These are phyloP conservation scores for Scutellaria minor DNA, from an alignment of 257 asterid species.

Conservation along the genomic window DNA sequence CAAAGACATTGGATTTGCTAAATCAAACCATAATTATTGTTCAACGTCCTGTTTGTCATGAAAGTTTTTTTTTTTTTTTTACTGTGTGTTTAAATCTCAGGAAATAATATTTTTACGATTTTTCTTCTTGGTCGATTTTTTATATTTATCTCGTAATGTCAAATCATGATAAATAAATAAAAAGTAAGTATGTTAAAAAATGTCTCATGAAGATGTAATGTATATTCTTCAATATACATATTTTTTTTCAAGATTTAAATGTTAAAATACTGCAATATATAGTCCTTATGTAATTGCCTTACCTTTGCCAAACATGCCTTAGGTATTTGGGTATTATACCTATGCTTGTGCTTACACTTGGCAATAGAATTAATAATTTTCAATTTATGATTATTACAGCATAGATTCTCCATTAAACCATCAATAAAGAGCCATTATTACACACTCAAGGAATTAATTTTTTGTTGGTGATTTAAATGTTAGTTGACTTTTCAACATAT, in stretches of 20 bases:
- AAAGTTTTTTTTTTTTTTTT: not conserved
- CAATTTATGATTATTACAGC: not conserved
- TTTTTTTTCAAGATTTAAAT: too few relatives aligned
- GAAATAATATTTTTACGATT: too few relatives aligned
- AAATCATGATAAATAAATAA: too few relatives aligned
- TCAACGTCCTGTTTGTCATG: constrained; percentile 35
- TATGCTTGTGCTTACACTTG: constrained; percentile 14
- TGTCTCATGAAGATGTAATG: too few relatives aligned
- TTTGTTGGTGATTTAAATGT: constrained; percentile 23
- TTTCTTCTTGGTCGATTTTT: too few relatives aligned
- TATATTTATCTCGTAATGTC: too few relatives aligned
- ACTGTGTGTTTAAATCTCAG: not conserved
- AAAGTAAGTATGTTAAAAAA: too few relatives aligned
- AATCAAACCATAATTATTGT: constrained; percentile 32
- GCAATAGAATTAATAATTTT: constrained; percentile 1
- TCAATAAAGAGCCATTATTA: constrained; percentile 12
- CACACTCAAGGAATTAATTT: not conserved
- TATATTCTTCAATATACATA: too few relatives aligned
- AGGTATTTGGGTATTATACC: not conserved
- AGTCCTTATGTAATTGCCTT: too few relatives aligned
- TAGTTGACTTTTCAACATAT: not conserved
- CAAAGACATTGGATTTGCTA: constrained; percentile 30
- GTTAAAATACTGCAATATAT: too few relatives aligned
- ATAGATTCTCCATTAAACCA: constrained; percentile 21
- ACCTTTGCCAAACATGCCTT: constrained; percentile 37